Percentiles rank a stretch among this genome's conserved stretches.
Conservation (phyloP, 2,329 filamentous ascomycete species). For the Claviceps humidiphila region DNA sequence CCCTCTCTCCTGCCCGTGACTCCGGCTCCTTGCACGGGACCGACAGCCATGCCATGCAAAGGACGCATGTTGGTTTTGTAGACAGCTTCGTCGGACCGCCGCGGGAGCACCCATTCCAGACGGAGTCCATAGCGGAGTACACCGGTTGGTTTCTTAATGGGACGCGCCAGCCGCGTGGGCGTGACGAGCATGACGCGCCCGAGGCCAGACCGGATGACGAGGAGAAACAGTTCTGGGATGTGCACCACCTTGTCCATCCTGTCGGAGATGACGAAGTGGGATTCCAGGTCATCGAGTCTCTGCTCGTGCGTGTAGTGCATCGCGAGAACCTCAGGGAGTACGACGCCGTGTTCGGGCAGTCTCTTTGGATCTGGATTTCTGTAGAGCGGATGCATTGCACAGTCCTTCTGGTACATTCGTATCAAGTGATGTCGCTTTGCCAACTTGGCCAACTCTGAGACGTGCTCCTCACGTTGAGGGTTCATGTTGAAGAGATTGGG, state of each 20-base stretch:
- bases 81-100: conserved; percentile 29
- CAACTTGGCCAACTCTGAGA: conserved; percentile 1
- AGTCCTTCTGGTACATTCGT: conserved; percentile 34
- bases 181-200: conserved; percentile 55
- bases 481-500: conserved; percentile 8
- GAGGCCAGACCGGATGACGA: conserved; percentile 52
- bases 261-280: conserved; percentile 22
- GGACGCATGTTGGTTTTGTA: conserved; percentile 32
- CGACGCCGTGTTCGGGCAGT: conserved; percentile 15
- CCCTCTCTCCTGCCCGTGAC: conserved; percentile 4
- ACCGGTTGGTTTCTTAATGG: conserved; percentile 9
- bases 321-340: conserved; percentile 18
- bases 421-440: conserved; percentile 24
- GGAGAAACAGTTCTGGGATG: conserved; percentile 57
- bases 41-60: conserved; percentile 55
- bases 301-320: conserved; percentile 13
- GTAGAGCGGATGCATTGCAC: conserved; percentile 31
- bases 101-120: conserved; percentile 39
- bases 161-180: conserved; percentile 21
- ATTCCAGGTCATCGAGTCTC: conserved; percentile 8
- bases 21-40: conserved; percentile 41
- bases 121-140: conserved; percentile 32
- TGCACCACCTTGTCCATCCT: conserved; percentile 46
- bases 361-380: conserved; percentile 6
- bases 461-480: neutral